Percentiles rank a stretch among this genome's conserved stretches.
Evolutionary conservation across 495 filamentous ascomycete species (phyloP).

Genomic region (Hypoxylon trugodes): DNA sequence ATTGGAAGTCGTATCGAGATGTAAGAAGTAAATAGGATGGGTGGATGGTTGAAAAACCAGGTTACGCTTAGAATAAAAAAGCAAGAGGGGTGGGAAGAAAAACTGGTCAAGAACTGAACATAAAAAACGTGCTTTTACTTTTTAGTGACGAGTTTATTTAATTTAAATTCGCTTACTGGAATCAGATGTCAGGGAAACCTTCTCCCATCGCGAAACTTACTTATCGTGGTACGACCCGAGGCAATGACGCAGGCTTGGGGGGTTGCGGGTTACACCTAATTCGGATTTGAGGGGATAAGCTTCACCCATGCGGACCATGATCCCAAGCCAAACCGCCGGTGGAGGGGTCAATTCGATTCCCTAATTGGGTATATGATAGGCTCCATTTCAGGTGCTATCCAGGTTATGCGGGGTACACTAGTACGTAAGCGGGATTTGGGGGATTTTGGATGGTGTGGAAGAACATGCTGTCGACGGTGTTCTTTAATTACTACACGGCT

Average conservation of each 20-base stretch:
- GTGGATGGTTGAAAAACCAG: background rate
- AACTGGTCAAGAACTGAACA: background rate
- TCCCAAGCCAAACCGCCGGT: background rate
- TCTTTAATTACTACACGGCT: too few relatives aligned
- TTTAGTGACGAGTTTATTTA: too few relatives aligned
- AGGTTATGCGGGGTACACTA: slow-evolving; percentile 10
- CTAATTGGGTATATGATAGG: slow-evolving; percentile 7
- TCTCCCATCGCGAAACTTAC: background rate
- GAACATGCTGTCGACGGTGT: background rate
- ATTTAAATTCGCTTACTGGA: too few relatives aligned
- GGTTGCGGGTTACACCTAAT: too few relatives aligned
- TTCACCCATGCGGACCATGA: too few relatives aligned
- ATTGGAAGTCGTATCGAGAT: background rate
- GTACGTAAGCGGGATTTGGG: slow-evolving; percentile 4
- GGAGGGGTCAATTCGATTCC: slow-evolving; percentile 9
- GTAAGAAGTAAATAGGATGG: background rate
- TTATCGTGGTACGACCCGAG: slow-evolving; percentile 2
- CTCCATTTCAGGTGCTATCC: background rate
- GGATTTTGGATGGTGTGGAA: slow-evolving; percentile 1
- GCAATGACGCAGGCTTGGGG: slow-evolving; percentile 1
- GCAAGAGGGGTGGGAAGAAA: background rate
- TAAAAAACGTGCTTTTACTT: too few relatives aligned
- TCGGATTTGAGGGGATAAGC: too few relatives aligned
- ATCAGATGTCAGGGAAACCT: too few relatives aligned
- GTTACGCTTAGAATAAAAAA: slow-evolving; percentile 2